Conservation (phyloP, 73 alveolate species). For the Symbiodinium pilosum region DNA sequence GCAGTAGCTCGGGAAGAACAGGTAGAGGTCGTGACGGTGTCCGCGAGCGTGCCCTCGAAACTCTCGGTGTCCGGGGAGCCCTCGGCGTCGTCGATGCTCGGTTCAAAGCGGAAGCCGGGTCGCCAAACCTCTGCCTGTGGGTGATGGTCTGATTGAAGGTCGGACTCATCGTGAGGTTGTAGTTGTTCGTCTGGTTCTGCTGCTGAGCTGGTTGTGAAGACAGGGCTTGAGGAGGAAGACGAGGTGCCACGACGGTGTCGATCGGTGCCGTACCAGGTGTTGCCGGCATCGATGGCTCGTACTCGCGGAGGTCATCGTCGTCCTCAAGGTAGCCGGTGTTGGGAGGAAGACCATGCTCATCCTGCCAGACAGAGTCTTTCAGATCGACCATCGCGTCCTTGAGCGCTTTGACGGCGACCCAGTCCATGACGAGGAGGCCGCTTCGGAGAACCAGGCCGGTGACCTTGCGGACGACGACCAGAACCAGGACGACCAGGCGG, state of each 20-base stretch:
- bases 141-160: neutral
- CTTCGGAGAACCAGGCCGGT: neutral
- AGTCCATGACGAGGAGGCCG: neutral
- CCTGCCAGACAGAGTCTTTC: neutral
- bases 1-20: no score
- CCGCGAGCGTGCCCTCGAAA: neutral
- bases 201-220: neutral
- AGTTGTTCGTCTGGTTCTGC: neutral
- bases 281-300: neutral
- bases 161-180: neutral
- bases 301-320: neutral
- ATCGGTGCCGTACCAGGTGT: neutral
- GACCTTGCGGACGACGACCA: neutral
- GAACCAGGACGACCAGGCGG: neutral
- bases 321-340: neutral
- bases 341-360: neutral
- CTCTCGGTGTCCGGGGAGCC: neutral
- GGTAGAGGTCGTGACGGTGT: neutral
- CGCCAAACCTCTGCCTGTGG: neutral
- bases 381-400: neutral
- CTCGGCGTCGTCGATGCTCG: neutral
- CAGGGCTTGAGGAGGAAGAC: neutral
- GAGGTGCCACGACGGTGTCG: neutral
- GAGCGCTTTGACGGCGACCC: neutral
- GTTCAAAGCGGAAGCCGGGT: neutral